A percentile compares a stretch with the other conserved stretches of the same genome.
These are phyloP conservation scores for Suhomyces maxii DNA, from an alignment of 1,139 yeast genomes.

Conservation along the genomic window DNA sequence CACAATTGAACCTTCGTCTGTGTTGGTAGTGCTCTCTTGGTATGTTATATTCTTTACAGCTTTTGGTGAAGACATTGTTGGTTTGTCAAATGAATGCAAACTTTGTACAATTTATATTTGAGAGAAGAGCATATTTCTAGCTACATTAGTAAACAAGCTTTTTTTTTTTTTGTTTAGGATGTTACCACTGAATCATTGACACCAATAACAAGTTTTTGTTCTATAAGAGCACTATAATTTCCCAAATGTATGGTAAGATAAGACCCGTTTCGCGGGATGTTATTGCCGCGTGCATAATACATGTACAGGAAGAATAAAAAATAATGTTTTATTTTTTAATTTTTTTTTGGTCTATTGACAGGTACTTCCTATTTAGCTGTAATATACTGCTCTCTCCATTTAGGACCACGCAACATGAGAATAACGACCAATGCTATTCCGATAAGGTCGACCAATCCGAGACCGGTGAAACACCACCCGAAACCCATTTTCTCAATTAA, in stretches of 20 bases:
- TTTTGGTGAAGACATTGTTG: background rate
- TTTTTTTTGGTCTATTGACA: background rate
- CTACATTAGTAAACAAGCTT: background rate
- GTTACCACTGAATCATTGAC: no score
- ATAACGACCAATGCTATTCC: constrained; percentile 28
- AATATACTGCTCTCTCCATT: constrained; percentile 25
- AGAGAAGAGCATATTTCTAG: background rate
- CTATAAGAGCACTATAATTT: background rate
- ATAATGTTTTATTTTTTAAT: background rate
- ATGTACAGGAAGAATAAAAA: background rate
- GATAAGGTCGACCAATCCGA: constrained; percentile 43
- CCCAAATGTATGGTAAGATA: background rate
- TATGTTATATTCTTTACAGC: background rate
- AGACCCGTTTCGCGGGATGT: no score
- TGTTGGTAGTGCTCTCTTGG: background rate
- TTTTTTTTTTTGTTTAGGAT: background rate
- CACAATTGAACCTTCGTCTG: background rate
- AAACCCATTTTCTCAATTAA: constrained; percentile 47
- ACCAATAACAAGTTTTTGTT: no score
- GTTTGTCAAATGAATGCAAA: background rate
- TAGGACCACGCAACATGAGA: constrained; percentile 27
- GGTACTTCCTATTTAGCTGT: background rate
- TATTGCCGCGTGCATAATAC: no score
- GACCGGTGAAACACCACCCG: constrained; percentile 62
- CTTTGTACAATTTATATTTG: background rate